Percentiles rank a stretch among this genome's conserved stretches.
These are phyloP conservation scores for Calocera viscosa DNA, from an alignment of 768 basidiomycete species.

Conservation along the genomic window DNA sequence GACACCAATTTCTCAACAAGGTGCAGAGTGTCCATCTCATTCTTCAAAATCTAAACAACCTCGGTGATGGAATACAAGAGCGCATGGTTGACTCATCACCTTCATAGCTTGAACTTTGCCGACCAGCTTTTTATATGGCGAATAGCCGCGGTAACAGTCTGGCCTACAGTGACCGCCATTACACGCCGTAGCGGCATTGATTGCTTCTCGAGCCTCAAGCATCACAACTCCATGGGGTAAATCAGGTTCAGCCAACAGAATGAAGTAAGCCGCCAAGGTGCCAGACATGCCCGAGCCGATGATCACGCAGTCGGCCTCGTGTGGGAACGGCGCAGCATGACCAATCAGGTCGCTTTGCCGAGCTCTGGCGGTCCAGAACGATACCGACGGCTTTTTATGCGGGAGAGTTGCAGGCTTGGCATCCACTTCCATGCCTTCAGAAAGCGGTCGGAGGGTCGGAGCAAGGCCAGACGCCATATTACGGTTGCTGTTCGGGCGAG, in stretches of 20 bases:
- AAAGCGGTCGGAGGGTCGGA: background rate
- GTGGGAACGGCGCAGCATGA: background rate
- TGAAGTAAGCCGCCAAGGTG: background rate
- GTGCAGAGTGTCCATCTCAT: background rate
- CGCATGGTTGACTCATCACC: background rate
- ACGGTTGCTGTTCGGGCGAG: background rate
- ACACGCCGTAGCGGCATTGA: background rate
- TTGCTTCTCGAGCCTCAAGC: constrained; percentile 6
- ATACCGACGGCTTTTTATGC: background rate
- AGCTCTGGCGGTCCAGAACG: constrained; percentile 5
- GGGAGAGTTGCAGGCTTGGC: background rate
- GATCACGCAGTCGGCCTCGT: constrained; percentile 6
- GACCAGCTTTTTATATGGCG: background rate
- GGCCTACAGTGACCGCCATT: constrained; percentile 1
- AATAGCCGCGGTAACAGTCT: background rate
- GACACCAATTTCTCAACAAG: background rate
- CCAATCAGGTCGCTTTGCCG: constrained; percentile 1
- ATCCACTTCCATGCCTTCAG: background rate
- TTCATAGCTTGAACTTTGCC: background rate
- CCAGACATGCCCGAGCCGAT: constrained; percentile 6
- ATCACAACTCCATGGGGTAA: constrained; percentile 3
- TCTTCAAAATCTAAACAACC: background rate
- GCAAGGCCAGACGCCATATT: background rate
- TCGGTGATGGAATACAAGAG: background rate
- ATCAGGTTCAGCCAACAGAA: background rate